phyloP scores from a whole-genome alignment of 331 rosid genomes.

The Stylosanthes scabra region DNA sequence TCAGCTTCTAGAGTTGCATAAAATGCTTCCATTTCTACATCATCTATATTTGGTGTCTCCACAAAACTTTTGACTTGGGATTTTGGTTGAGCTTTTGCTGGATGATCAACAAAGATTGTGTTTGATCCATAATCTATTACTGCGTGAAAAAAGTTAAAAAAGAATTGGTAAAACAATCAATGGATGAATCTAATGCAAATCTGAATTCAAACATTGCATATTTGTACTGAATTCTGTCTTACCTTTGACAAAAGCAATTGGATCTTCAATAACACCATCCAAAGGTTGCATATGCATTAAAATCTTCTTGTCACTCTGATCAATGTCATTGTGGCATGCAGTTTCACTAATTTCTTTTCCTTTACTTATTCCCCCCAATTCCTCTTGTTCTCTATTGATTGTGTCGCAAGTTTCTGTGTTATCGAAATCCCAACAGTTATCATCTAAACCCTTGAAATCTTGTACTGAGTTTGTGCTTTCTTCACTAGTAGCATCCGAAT shows the following conservation, averaged over 20 bases:
- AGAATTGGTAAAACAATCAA: background rate
- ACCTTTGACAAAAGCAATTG: conserved; percentile 23
- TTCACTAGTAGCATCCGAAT: conserved; percentile 14
- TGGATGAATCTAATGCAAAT: background rate
- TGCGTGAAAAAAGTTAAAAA: background rate
- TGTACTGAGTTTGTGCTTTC: conserved; percentile 2
- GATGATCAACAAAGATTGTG: conserved; percentile 18
- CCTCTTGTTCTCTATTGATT: background rate
- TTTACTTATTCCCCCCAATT: conserved; percentile 2
- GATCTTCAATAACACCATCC: conserved; percentile 6
- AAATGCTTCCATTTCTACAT: conserved; percentile 43
- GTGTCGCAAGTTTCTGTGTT: background rate
- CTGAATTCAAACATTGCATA: background rate
- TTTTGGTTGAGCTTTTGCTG: conserved; percentile 4
- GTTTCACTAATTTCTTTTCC: background rate
- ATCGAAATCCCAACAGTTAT: background rate
- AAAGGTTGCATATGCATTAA: background rate
- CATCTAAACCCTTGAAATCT: background rate
- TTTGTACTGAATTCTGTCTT: conserved; percentile 5
- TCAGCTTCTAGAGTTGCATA: conserved; percentile 43
- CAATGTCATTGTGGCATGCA: conserved; percentile 13
- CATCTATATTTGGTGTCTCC: conserved; percentile 19
- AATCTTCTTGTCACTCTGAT: conserved; percentile 11
- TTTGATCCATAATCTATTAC: conserved; percentile 33
- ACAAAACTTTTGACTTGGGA: background rate